Percentiles rank a stretch among this genome's conserved stretches.
Evolutionary conservation across 345 rosid species (phyloP).

Genomic region (Hypericum perforatum): DNA sequence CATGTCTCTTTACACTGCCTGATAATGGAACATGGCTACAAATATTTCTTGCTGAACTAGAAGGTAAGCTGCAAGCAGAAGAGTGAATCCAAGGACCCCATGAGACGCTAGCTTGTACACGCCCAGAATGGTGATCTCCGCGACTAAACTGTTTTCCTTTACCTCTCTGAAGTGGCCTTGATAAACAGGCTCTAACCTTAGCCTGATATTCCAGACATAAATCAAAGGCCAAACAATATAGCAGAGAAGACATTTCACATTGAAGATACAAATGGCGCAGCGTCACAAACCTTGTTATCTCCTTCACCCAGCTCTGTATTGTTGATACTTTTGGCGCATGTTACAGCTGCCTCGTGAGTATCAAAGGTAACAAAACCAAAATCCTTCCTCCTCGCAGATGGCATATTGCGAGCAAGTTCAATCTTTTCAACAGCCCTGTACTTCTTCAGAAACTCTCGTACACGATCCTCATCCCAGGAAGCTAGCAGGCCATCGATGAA

Average conservation of each 20-base stretch:
- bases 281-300: constrained; percentile 50
- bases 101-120: constrained; percentile 43
- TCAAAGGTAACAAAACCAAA: constrained; percentile 96
- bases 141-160: constrained; percentile 52
- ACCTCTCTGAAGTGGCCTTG: constrained; percentile 86
- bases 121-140: constrained; percentile 52
- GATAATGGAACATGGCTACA: constrained; percentile 40
- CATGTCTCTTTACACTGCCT: constrained; percentile 45
- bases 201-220: constrained; percentile 34
- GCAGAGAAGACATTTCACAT: not conserved
- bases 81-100: constrained; percentile 67
- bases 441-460: constrained; percentile 51
- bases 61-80: constrained; percentile 35
- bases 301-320: constrained; percentile 85
- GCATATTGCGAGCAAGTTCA: constrained; percentile 98
- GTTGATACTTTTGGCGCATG: constrained; percentile 84
- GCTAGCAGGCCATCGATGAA: constrained; percentile 87
- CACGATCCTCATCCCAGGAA: constrained; percentile 90
- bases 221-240: not conserved
- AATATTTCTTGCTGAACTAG: constrained; percentile 37
- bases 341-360: constrained; percentile 83
- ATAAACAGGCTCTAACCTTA: constrained; percentile 92
- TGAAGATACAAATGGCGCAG: constrained; percentile 2
- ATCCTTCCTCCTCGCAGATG: constrained; percentile 92
- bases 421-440: constrained; percentile 79